Evolutionary conservation across 176 grass and related monocot genomes (phyloP).

Genomic region (Phragmites australis): DNA sequence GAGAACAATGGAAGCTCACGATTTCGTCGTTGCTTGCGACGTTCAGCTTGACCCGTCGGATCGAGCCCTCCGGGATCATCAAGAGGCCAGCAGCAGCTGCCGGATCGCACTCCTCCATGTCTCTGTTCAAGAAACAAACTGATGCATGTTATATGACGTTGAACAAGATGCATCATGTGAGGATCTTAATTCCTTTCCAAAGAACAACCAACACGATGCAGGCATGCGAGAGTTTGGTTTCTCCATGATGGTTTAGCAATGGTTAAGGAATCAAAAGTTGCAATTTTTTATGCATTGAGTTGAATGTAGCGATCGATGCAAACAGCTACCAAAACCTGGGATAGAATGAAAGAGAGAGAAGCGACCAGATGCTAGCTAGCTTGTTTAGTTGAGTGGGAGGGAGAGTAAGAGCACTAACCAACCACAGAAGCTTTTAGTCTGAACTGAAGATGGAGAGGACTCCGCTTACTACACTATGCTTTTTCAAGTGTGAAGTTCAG

Average conservation of each 20-base stretch:
- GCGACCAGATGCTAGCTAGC: not conserved
- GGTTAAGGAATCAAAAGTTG: not conserved
- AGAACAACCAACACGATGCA: not conserved
- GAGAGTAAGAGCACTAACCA: not conserved
- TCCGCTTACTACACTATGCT: too few relatives aligned
- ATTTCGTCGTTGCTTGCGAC: constrained; percentile 27
- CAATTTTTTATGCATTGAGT: too few relatives aligned
- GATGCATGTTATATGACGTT: too few relatives aligned
- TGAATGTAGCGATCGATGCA: not conserved
- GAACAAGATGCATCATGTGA: too few relatives aligned
- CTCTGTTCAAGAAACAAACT: not conserved
- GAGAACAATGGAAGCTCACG: not conserved
- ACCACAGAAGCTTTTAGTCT: too few relatives aligned
- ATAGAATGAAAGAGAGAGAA: not conserved
- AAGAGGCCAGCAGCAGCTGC: not conserved
- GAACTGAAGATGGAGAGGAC: too few relatives aligned
- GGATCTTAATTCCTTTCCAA: not conserved
- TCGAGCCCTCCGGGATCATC: not conserved
- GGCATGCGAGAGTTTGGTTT: not conserved
- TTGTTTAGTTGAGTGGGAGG: not conserved
- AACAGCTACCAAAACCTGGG: not conserved
- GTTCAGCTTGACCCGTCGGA: constrained; percentile 19
- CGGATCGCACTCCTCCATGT: constrained; percentile 22
- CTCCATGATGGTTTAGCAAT: not conserved
- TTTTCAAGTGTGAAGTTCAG: too few relatives aligned